A percentile compares a stretch with the other conserved stretches of the same genome.
Conservation (phyloP, 2,329 filamentous ascomycete species). For the Aspergillus neoniger region DNA sequence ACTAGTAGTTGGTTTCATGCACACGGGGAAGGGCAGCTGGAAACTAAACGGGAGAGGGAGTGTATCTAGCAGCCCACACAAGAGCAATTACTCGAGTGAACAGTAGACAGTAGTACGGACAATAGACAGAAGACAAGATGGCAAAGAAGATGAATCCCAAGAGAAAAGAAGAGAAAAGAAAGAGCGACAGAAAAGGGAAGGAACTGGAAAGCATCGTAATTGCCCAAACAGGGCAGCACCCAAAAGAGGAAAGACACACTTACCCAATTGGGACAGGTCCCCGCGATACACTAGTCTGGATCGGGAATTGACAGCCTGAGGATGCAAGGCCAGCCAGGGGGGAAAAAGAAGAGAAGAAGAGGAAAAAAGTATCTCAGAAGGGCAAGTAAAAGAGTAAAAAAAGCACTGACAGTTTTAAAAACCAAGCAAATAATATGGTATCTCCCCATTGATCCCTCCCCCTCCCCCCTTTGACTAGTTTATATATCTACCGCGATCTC, state of each 20-base stretch:
- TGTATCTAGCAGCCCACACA: neutral
- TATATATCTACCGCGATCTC: neutral
- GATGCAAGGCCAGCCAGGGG: conserved; percentile 7
- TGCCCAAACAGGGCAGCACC: conserved; percentile 29
- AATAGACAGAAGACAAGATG: neutral
- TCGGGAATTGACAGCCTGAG: conserved; percentile 19
- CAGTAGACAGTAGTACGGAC: neutral
- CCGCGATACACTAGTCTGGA: conserved; percentile 25
- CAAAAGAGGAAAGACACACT: conserved; percentile 27
- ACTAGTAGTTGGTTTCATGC: neutral
- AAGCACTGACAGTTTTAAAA: neutral
- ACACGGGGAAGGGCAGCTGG: neutral
- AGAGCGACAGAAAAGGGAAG: conserved; percentile 9
- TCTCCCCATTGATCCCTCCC: neutral
- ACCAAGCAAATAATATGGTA: neutral
- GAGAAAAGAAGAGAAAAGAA: neutral
- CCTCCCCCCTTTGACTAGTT: too few relatives aligned
- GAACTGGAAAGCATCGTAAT: conserved; percentile 4
- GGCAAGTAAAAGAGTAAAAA: neutral
- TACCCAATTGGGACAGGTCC: conserved; percentile 24
- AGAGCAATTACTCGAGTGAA: neutral
- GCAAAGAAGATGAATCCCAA: neutral
- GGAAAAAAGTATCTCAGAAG: neutral
- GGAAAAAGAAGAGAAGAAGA: neutral
- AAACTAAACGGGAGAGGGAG: neutral